These are phyloP conservation scores for Puccinia hordei DNA, from an alignment of 1,284 basidiomycete species.

Conservation along the genomic window DNA sequence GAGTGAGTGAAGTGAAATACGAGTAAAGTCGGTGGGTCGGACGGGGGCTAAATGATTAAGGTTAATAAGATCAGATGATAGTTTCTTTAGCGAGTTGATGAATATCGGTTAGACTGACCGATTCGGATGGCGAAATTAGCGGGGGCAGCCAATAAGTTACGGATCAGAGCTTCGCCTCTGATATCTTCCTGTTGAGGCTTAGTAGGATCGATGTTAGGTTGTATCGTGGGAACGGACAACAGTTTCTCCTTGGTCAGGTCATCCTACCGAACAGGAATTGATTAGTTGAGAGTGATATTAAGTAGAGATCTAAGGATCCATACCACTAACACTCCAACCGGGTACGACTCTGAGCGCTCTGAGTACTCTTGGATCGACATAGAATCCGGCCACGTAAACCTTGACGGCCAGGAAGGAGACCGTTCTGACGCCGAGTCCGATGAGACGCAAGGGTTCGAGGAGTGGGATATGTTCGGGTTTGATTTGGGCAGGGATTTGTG, in stretches of 20 bases:
- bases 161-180: constrained; percentile 69
- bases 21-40: constrained; percentile 52
- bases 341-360: constrained; percentile 33
- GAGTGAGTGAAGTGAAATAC: constrained; percentile 33
- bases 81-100: too few relatives aligned
- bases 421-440: constrained; percentile 79
- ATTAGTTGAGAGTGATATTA: not conserved
- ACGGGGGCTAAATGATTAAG: not conserved
- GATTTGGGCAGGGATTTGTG: constrained; percentile 58
- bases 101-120: constrained; percentile 65
- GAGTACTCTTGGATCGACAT: constrained; percentile 68
- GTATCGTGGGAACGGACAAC: not conserved
- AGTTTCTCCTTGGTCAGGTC: constrained; percentile 25
- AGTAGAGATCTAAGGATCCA: constrained; percentile 5
- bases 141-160: constrained; percentile 68
- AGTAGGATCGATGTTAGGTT: not conserved
- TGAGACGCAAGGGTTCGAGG: constrained; percentile 65
- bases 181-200: not conserved
- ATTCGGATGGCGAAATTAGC: constrained; percentile 73
- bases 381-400: constrained; percentile 83
- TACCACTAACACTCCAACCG: constrained; percentile 40
- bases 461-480: constrained; percentile 53
- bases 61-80: not conserved
- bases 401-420: constrained; percentile 78
- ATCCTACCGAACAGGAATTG: constrained; percentile 42